Conservation (phyloP, 2,329 filamentous ascomycete species). For the Ophiocordyceps australis region DNA sequence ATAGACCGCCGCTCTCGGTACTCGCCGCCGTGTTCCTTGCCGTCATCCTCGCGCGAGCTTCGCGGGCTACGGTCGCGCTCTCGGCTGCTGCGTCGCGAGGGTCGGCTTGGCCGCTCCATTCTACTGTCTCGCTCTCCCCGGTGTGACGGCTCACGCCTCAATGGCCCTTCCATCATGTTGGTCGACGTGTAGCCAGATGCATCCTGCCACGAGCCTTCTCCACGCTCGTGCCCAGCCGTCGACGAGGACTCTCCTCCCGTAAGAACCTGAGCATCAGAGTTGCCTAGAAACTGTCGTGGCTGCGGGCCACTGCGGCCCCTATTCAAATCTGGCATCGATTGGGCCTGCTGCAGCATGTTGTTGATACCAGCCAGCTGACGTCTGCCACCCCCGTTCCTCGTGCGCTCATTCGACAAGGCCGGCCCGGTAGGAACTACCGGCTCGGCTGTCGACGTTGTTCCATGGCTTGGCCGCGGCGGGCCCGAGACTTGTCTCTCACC, state of each 20-base stretch:
- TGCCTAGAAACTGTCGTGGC: conserved; percentile 23
- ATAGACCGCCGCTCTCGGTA: conserved; percentile 23
- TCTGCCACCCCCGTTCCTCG: conserved; percentile 19
- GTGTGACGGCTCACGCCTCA: conserved; percentile 14
- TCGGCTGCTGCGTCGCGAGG: conserved; percentile 29
- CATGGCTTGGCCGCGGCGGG: conserved; percentile 6
- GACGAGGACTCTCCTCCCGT: conserved; percentile 31
- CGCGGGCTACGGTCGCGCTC: conserved; percentile 20
- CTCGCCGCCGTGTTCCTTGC: conserved; percentile 10
- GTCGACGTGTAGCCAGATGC: conserved; percentile 10
- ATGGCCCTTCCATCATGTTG: conserved; percentile 12
- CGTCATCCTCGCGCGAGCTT: conserved; percentile 17
- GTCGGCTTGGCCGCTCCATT: conserved; percentile 18
- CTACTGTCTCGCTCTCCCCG: conserved; percentile 22
- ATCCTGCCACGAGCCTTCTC: conserved; percentile 22
- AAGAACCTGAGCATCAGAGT: conserved; percentile 37
- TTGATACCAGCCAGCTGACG: conserved; percentile 43
- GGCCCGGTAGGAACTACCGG: conserved; percentile 17
- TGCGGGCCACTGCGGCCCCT: conserved; percentile 15
- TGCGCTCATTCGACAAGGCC: conserved; percentile 16
- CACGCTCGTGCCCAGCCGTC: conserved; percentile 29
- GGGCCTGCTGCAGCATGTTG: conserved; percentile 34
- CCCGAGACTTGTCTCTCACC: conserved; percentile 11
- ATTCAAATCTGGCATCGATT: conserved; percentile 17
- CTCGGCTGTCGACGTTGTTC: too few relatives aligned